Percentiles rank a stretch among this genome's conserved stretches.
Evolutionary conservation across 2,329 filamentous ascomycete species (phyloP).

Genomic region (Verticillium nonalfalfae): DNA sequence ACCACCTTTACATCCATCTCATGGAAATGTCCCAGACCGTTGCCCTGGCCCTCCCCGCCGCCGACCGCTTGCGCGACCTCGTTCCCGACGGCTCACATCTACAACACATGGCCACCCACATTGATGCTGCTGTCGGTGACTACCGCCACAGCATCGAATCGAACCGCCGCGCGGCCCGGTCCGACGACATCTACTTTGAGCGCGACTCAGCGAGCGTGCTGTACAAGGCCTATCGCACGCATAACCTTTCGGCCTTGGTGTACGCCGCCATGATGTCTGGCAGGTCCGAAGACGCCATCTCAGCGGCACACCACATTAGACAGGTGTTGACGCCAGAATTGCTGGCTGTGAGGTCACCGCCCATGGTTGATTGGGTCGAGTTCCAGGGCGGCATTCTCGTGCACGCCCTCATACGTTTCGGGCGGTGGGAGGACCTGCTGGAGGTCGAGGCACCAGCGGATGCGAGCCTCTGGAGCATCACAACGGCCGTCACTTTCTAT

Average conservation of each 20-base stretch:
- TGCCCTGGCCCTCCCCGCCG: slow-evolving; percentile 53
- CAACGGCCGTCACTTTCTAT: slow-evolving; percentile 63
- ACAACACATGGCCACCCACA: slow-evolving; percentile 71
- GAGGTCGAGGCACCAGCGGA: slow-evolving; percentile 51
- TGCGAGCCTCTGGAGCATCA: slow-evolving; percentile 57
- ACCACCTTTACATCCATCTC: slow-evolving; percentile 72
- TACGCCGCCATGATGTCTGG: slow-evolving; percentile 77
- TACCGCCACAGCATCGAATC: slow-evolving; percentile 60
- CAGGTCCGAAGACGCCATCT: slow-evolving; percentile 53
- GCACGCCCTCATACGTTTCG: slow-evolving; percentile 69
- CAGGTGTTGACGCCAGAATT: slow-evolving; percentile 55
- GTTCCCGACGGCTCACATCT: slow-evolving; percentile 66
- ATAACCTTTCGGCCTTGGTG: slow-evolving; percentile 68
- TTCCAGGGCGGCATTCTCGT: slow-evolving; percentile 60
- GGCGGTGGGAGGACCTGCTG: slow-evolving; percentile 62
- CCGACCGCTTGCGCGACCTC: slow-evolving; percentile 56
- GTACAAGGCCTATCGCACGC: slow-evolving; percentile 69
- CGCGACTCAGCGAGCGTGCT: slow-evolving; percentile 59
- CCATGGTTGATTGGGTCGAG: slow-evolving; percentile 77
- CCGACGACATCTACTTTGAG: slow-evolving; percentile 60
- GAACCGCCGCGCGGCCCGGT: slow-evolving; percentile 59
- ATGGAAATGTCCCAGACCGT: slow-evolving; percentile 70
- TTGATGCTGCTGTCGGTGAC: slow-evolving; percentile 68
- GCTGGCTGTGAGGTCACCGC: slow-evolving; percentile 57
- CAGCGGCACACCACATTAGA: slow-evolving; percentile 54